Conservation (phyloP, 2,329 filamentous ascomycete genomes). For the Stagonosporopsis cucurbitacearum region DNA sequence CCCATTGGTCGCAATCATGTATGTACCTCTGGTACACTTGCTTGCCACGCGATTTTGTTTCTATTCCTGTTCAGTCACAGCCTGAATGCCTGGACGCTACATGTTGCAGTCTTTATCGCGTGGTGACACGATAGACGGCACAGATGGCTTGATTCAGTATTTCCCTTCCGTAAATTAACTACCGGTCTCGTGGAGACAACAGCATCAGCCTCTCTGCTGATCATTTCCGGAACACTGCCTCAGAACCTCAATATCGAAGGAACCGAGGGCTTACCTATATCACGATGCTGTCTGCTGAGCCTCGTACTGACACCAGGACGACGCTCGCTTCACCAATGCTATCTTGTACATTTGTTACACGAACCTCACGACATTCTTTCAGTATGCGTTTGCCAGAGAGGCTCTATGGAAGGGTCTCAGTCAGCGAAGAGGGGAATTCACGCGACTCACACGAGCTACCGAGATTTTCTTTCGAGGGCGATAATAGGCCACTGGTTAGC, state of each 20-base stretch:
- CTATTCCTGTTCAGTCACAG: slow-evolving; percentile 19
- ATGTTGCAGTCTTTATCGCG: neutral
- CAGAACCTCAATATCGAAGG: slow-evolving; percentile 2
- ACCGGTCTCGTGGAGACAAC: neutral
- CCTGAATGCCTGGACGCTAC: slow-evolving; percentile 1
- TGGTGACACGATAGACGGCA: neutral
- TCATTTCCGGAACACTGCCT: slow-evolving; percentile 22
- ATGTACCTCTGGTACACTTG: neutral
- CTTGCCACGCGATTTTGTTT: slow-evolving; percentile 8
- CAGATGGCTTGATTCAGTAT: slow-evolving; percentile 6
- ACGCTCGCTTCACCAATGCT: neutral
- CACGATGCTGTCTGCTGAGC: neutral
- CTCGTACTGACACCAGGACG: neutral
- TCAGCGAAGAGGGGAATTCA: slow-evolving; percentile 7
- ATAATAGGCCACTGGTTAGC: slow-evolving; percentile 25
- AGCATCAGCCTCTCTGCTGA: slow-evolving; percentile 17
- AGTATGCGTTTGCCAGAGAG: slow-evolving; percentile 25
- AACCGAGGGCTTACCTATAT: neutral
- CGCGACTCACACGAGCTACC: slow-evolving; percentile 20
- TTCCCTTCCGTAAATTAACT: neutral
- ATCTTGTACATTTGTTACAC: slow-evolving; percentile 9
- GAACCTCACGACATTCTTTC: slow-evolving; percentile 4
- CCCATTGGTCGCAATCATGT: neutral
- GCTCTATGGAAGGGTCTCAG: slow-evolving; percentile 11
- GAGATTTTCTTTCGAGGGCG: slow-evolving; percentile 29